Base-by-base conservation (phyloP, 208 protist genomes). In the Novymonas esmeraldas region DNA sequence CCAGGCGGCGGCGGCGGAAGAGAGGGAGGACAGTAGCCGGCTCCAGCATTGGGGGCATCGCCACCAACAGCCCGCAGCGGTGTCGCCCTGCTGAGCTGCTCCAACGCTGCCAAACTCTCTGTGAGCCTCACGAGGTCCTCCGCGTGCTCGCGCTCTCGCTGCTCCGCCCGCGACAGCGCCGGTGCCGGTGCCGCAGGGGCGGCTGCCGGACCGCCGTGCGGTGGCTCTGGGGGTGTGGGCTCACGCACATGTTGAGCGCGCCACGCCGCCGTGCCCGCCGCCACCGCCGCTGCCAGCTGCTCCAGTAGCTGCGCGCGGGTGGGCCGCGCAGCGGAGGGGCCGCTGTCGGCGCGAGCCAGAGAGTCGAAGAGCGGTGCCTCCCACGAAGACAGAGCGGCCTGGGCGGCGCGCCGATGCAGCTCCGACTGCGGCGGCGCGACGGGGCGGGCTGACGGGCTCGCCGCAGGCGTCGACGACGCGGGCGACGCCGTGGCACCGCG, bases 301-400 rank as follows among this genome's bases (percentile, higher is more conserved):
- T 61, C 56, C 54, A 59, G 34, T 14, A 59, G 6, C 2, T 41
- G 54, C 29, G 54, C 54, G 22, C 54, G 54, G 29, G 54, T 28
- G 6, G 20, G 7, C 18, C 31, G 2, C 22, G 39, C 16, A 14
- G 34, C 7, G 24, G 34, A n/a, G n/a, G n/a, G n/a, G n/a, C n/a
- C n/a, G n/a, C n/a, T n/a, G n/a, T n/a, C n/a, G n/a, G n/a, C n/a
- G n/a, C n/a, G n/a, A n/a, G n/a, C n/a, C n/a, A n/a, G n/a, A n/a
- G n/a, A n/a, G n/a, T n/a, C n/a, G n/a, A n/a, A n/a, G n/a, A 84
- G 16, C 31, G 76, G 65, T 16, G 28, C n/a, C 57, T 85, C 79
- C 84, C 78, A 89, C 39, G 72, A 42, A 3, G 80, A 89, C 9
- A 62, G 58, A 33, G 26, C 26, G 5, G 61, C 34, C 11, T 51